phyloP scores from a whole-genome alignment of 2,329 filamentous ascomycete species.

The Hypoxylon sp. region DNA sequence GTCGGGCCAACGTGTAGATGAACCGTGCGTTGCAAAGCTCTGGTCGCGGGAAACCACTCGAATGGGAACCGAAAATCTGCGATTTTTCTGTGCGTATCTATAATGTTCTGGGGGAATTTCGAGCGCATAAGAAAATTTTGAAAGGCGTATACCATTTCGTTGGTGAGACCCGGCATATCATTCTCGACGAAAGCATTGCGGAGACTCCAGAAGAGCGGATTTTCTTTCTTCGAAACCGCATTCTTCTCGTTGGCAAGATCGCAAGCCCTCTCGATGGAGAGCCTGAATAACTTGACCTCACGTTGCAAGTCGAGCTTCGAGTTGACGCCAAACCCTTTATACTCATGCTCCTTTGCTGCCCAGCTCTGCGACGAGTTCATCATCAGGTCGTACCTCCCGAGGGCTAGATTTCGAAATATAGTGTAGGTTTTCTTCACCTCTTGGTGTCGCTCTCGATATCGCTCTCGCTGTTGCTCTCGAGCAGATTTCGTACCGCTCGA shows the following conservation, averaged over 20 bases:
- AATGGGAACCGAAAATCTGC: constrained; percentile 90
- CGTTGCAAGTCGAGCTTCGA: constrained; percentile 61
- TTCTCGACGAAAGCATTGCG: constrained; percentile 71
- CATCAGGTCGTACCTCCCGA: constrained; percentile 56
- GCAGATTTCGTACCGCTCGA: not conserved
- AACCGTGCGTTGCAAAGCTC: constrained; percentile 83
- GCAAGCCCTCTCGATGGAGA: constrained; percentile 63
- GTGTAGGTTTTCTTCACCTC: constrained; percentile 40
- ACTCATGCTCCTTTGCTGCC: constrained; percentile 48
- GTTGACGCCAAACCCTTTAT: constrained; percentile 56
- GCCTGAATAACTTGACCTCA: constrained; percentile 63
- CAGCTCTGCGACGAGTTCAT: constrained; percentile 52
- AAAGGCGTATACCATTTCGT: constrained; percentile 78
- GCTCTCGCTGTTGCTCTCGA: not conserved
- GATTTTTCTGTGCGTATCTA: constrained; percentile 73
- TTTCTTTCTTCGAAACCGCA: constrained; percentile 59
- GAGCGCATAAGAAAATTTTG: constrained; percentile 74
- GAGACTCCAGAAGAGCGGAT: constrained; percentile 71
- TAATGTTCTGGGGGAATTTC: constrained; percentile 69
- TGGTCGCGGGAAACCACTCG: constrained; percentile 92
- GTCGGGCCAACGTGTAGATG: constrained; percentile 97
- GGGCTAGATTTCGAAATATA: constrained; percentile 47
- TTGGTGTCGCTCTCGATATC: constrained; percentile 13
- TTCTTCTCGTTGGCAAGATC: constrained; percentile 59
- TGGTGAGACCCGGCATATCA: constrained; percentile 66